A percentile compares a stretch with the other conserved stretches of the same genome.
These are phyloP conservation scores for Magnolia officinalis DNA, from an alignment of 164 flowering plant species.

Conservation along the genomic window DNA sequence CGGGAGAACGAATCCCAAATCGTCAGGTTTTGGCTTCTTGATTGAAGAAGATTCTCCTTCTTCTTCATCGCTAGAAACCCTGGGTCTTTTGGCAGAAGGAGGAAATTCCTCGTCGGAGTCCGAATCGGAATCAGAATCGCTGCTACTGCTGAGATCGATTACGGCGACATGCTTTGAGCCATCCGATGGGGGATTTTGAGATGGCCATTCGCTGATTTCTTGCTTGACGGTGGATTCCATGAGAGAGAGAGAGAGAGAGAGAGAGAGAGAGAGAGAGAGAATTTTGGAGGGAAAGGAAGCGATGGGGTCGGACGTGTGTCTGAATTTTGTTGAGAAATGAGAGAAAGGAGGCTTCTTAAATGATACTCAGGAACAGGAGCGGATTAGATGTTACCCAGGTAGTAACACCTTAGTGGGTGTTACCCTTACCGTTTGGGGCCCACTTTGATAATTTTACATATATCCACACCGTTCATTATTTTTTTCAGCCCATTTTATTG, in stretches of 20 bases:
- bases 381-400: too few species aligned
- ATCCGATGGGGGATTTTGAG: not conserved
- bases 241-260: not conserved
- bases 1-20: constrained; percentile 11
- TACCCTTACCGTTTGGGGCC: too few species aligned
- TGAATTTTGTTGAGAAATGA: too few species aligned
- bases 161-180: not conserved
- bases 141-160: constrained; percentile 10
- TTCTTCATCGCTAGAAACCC: not conserved
- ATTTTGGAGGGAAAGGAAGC: not conserved
- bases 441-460: too few species aligned
- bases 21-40: constrained; percentile 14
- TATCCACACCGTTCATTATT: too few species aligned
- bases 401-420: too few species aligned
- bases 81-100: not conserved
- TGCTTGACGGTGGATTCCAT: constrained; percentile 12
- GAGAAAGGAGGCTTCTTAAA: too few species aligned
- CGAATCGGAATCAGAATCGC: not conserved
- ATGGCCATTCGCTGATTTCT: not conserved
- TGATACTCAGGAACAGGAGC: too few species aligned
- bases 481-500: too few species aligned
- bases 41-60: not conserved
- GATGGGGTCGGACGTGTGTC: not conserved
- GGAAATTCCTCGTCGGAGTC: not conserved
- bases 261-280: not conserved